phyloP scores from a whole-genome alignment of 495 filamentous ascomycete species.

The Viridothelium virens region DNA sequence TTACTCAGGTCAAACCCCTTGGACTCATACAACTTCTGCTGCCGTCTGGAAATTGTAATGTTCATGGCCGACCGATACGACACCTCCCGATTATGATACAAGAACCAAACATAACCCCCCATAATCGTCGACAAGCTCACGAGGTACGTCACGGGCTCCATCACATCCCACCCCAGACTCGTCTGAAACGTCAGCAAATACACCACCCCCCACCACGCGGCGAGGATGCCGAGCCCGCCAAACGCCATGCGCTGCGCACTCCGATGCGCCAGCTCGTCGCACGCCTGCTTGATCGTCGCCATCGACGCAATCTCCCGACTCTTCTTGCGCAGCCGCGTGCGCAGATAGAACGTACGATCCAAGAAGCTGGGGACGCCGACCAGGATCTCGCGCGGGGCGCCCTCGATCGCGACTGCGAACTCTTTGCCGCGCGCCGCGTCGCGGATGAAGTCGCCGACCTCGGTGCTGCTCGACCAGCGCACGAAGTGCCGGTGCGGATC shows the following conservation, averaged over 20 bases:
- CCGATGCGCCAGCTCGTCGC: slow-evolving; percentile 66
- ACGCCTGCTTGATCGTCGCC: slow-evolving; percentile 68
- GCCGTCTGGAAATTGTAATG: slow-evolving; percentile 69
- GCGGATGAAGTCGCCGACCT: slow-evolving; percentile 91
- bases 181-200: slow-evolving; percentile 53
- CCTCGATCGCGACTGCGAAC: slow-evolving; percentile 79
- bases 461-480: slow-evolving; percentile 83
- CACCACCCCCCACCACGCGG: slow-evolving; percentile 73
- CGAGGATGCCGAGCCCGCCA: slow-evolving; percentile 62
- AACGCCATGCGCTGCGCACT: slow-evolving; percentile 73
- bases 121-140: slow-evolving; percentile 77
- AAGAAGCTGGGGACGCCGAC: slow-evolving; percentile 80
- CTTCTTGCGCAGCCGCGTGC: slow-evolving; percentile 64
- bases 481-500: slow-evolving; percentile 52
- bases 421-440: slow-evolving; percentile 77
- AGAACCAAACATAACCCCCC: slow-evolving; percentile 85
- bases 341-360: slow-evolving; percentile 81
- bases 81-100: slow-evolving; percentile 86
- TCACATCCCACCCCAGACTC: slow-evolving; percentile 61
- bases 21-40: slow-evolving; percentile 65
- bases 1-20: slow-evolving; percentile 65
- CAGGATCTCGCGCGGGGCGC: slow-evolving; percentile 57
- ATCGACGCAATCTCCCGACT: slow-evolving; percentile 57
- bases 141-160: slow-evolving; percentile 87
- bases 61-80: slow-evolving; percentile 79